A percentile compares a stretch with the other conserved stretches of the same genome.
These are phyloP conservation scores for Plenodomus lindquistii DNA, from an alignment of 2,329 filamentous ascomycete species.

Conservation along the genomic window DNA sequence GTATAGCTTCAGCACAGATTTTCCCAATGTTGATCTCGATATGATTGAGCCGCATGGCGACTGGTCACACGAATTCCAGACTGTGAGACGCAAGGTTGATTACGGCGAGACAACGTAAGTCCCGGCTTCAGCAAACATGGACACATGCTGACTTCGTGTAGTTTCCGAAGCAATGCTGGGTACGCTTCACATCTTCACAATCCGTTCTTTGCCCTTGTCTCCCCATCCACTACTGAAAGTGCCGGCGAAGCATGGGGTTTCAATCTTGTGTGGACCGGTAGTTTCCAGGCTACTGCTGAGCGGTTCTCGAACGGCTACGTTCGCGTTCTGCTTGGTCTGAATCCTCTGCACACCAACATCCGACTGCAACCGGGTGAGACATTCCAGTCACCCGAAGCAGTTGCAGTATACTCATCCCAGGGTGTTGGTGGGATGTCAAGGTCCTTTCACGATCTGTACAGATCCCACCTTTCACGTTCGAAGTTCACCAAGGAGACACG, in stretches of 20 bases:
- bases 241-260: conserved; percentile 67
- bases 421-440: conserved; percentile 67
- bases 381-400: conserved; percentile 65
- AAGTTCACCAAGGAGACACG: conserved; percentile 57
- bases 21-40: conserved; percentile 63
- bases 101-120: conserved; percentile 52
- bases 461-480: conserved; percentile 63
- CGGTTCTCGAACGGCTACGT: conserved; percentile 65
- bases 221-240: conserved; percentile 62
- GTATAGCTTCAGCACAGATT: conserved; percentile 64
- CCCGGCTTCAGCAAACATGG: neutral
- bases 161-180: conserved; percentile 64
- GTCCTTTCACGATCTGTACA: conserved; percentile 64
- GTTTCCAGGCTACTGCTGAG: conserved; percentile 64
- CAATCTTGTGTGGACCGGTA: conserved; percentile 67
- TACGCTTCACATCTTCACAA: conserved; percentile 69
- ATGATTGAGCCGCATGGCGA: conserved; percentile 67
- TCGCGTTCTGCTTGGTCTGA: conserved; percentile 63
- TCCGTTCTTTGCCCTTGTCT: conserved; percentile 63
- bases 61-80: conserved; percentile 63
- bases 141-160: conserved; percentile 27
- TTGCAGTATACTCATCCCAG: conserved; percentile 62
- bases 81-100: conserved; percentile 59
- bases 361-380: conserved; percentile 59
- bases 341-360: conserved; percentile 65